phyloP scores from a whole-genome alignment of 148 eudicot species.

The Fagopyrum tataricum region DNA sequence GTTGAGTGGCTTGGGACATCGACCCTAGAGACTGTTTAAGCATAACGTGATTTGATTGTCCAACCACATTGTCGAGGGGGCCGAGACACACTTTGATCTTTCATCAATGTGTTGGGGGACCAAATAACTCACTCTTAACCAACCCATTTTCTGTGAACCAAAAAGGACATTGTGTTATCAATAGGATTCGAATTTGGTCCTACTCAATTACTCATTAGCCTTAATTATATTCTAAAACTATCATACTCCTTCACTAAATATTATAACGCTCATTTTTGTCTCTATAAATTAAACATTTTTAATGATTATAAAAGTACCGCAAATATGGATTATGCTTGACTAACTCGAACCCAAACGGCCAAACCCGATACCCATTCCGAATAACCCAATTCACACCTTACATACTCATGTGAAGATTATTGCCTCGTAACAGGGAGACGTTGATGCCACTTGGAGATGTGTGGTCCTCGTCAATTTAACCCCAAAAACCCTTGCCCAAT shows the following conservation, averaged over 20 bases:
- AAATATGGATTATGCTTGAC: too few species aligned
- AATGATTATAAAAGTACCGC: too few species aligned
- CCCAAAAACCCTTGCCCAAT: neutral
- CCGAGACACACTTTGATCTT: neutral
- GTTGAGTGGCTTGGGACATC: neutral
- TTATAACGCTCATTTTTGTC: neutral
- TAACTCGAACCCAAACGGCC: too few species aligned
- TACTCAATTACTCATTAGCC: too few species aligned
- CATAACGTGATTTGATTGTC: neutral
- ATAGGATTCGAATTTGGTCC: neutral
- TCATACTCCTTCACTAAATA: too few species aligned
- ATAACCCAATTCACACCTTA: neutral
- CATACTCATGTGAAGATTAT: neutral
- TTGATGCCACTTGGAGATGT: neutral
- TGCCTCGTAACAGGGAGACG: neutral
- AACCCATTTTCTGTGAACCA: neutral
- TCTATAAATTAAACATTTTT: neutral
- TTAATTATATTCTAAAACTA: too few species aligned
- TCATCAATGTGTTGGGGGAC: constrained; percentile 6
- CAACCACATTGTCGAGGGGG: neutral
- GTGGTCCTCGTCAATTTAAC: neutral
- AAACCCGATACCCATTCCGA: too few species aligned
- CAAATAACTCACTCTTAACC: neutral
- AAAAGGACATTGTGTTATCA: neutral
- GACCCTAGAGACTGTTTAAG: neutral